Evolutionary conservation across 169 alveolate genomes (phyloP), one percentile per base, ranked within the genome.

Genomic region (Plasmodium billcollinsi): DNA sequence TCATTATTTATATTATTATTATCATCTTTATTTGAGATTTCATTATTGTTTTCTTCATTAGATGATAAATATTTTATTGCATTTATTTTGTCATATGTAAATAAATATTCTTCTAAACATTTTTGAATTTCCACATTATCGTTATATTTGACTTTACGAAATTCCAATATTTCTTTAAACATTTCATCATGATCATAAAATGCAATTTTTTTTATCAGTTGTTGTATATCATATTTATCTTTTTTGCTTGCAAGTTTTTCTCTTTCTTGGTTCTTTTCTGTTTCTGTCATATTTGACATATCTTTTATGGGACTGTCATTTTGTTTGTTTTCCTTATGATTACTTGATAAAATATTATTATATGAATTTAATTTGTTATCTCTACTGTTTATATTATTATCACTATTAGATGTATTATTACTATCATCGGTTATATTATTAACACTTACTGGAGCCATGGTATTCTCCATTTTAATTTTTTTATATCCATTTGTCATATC

Each of bases 151-250:
- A 1, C 43, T 58, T 69, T 67, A 54, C 91, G 20, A 58, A 54
- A 83, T 15, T 83, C 91, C 18, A 83, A 0, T 7, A 83, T 83
- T 58, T 83, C 91, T 8, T 83, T 83, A 47, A 83, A 83, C 73
- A 83, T 69, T 83, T 83, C 91, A 12, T 69, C 91, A 58, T 83
- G 91, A 50, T 83, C 72, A 62, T 83, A 69, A 29, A 52, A 3
- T 54, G 91, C 91, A 12, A 83, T 83, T 83, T 39, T 58, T 29
- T 69, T 49, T 3, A 83, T 83, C n/a, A 83, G 50, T 12, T 20
- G 52, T 45, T 83, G 58, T 24, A 83, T 69, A 6, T 83, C 91
- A 15, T 63, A 21, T 58, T 83, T 58, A 33, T 83, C 73, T 29
- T 83, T 83, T 52, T 83, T 74, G 0, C 73, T 62, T 9, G 43